These are phyloP conservation scores for Hippophae tibetana DNA, from an alignment of 306 rosid species.

Conservation along the genomic window DNA sequence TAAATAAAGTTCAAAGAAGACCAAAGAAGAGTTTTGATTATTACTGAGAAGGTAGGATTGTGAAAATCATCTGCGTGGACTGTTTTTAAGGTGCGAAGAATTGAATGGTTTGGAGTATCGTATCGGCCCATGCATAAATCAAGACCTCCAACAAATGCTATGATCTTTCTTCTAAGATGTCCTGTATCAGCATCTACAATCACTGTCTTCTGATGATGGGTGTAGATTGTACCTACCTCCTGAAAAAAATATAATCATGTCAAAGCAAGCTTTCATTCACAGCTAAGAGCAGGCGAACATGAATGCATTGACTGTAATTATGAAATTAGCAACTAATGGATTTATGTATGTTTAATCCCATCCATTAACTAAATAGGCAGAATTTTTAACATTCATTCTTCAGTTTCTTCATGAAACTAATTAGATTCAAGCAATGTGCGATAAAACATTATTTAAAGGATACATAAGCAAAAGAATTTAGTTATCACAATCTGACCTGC, in stretches of 20 bases:
- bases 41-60: constrained; percentile 67
- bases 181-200: constrained; percentile 89
- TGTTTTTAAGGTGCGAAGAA: constrained; percentile 57
- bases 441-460: not conserved
- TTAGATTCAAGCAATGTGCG: not conserved
- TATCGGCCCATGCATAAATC: constrained; percentile 80
- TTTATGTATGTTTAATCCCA: too few relatives aligned
- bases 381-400: not conserved
- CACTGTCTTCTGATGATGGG: constrained; percentile 96
- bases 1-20: too few relatives aligned
- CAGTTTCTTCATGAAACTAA: not conserved
- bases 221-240: constrained; percentile 88
- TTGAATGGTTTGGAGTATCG: constrained; percentile 61
- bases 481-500: constrained; percentile 29
- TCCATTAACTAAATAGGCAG: not conserved
- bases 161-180: constrained; percentile 52
- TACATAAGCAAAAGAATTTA: constrained; percentile 2
- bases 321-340: not conserved
- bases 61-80: constrained; percentile 64
- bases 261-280: constrained; percentile 8
- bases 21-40: too few relatives aligned
- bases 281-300: not conserved
- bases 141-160: constrained; percentile 89
- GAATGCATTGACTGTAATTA: too few relatives aligned
- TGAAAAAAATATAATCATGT: constrained; percentile 8